Conservation (phyloP, 2,329 filamentous ascomycete species). For the Colletotrichum musae region DNA sequence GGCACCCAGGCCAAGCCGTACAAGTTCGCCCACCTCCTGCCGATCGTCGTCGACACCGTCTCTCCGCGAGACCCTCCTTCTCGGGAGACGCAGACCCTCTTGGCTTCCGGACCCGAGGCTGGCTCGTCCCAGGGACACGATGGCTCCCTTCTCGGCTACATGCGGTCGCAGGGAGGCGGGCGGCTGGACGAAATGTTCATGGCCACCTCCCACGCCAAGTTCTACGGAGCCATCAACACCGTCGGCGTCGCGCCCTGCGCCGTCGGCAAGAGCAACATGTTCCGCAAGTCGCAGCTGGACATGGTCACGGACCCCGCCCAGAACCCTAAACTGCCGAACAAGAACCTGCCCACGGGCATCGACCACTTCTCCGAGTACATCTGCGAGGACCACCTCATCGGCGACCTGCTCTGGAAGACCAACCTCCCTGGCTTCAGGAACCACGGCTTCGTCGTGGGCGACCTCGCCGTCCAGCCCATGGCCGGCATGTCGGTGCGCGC, state of each 20-base stretch:
- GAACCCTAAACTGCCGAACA: constrained; percentile 59
- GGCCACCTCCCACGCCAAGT: constrained; percentile 93
- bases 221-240: constrained; percentile 97
- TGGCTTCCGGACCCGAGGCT: constrained; percentile 53
- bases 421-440: constrained; percentile 76
- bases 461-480: constrained; percentile 92
- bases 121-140: constrained; percentile 44
- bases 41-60: constrained; percentile 85
- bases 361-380: constrained; percentile 97
- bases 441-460: constrained; percentile 87
- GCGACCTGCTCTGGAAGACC: constrained; percentile 89
- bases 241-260: constrained; percentile 92
- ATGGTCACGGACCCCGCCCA: constrained; percentile 70
- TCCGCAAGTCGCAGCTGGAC: constrained; percentile 91
- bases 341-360: constrained; percentile 74
- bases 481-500: constrained; percentile 82
- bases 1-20: constrained; percentile 70
- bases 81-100: constrained; percentile 47
- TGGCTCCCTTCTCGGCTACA: constrained; percentile 46
- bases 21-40: constrained; percentile 96
- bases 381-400: constrained; percentile 97
- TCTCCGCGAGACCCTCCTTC: constrained; percentile 45
- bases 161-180: constrained; percentile 74
- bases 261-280: constrained; percentile 99
- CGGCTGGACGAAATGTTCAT: constrained; percentile 96